Base-by-base conservation (phyloP, 2,329 filamentous ascomycete genomes). In the Colletotrichum lentis region DNA sequence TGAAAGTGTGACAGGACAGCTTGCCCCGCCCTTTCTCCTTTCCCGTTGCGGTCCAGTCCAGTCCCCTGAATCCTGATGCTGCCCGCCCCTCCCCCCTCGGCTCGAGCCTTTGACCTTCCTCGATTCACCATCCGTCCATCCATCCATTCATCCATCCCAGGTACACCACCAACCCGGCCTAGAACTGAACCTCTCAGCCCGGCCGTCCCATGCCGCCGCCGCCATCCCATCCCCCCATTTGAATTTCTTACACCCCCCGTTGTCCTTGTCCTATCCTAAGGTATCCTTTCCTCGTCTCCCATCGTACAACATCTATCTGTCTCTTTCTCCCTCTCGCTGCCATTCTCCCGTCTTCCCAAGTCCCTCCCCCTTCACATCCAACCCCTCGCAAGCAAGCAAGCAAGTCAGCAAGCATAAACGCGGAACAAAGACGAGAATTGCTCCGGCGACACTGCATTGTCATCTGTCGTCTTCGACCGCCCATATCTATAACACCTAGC, bases 41-140 rank as follows among this genome's bases (percentile, higher is more conserved):
- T 58, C 53, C 56, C 56, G 47, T 64, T 49, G 44, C 18, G 44
- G 31, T 41, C 47, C 47, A 31, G 44, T 49, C 41, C 50, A n/a
- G n/a, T n/a, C n/a, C n/a, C n/a, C n/a, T n/a, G n/a, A n/a, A n/a
- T n/a, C 52, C 37, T 16, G 12, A 46, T 11, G 27, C 11, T 35
- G 37, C 54, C 14, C 47, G 31, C 35, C n/a, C 44, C 37, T 27
- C 16, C 41, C 47, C 39, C 35, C 31, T 59, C 61, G 65, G 61
- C 61, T 64, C 43, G 65, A 64, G 61, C 54, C 61, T 59, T 64
- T 43, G 64, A 56, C 50, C 49, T 64, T 55, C 61, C 53, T 67
- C 39, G n/a, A 49, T 50, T 24, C 57, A 31, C 57, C 57, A 60
- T 60, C 57, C 57, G n/a, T n/a, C n/a, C n/a, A n/a, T n/a, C n/a